Conservation (phyloP, 148 eudicot species). For the Rhododendron williamsianum region DNA sequence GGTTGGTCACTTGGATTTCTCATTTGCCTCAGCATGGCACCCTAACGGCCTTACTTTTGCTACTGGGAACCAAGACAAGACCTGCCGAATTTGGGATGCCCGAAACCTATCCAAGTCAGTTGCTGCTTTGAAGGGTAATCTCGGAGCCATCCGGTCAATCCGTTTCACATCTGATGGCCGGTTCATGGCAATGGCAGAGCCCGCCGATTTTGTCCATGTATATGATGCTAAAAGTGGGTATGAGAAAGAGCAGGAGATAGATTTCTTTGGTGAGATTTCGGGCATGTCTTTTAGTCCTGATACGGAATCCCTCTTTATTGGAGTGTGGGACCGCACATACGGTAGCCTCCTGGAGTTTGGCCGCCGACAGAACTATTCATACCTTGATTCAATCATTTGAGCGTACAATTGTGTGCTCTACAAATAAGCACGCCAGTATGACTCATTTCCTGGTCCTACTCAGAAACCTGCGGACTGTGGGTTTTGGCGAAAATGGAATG, state of each 20-base stretch:
- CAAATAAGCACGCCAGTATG: conserved; percentile 1
- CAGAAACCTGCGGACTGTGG: not conserved
- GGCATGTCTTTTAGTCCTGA: conserved; percentile 86
- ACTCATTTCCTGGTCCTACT: conserved; percentile 5
- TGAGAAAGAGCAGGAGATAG: conserved; percentile 71
- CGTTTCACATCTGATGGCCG: conserved; percentile 78
- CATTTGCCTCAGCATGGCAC: conserved; percentile 92
- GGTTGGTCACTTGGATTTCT: conserved; percentile 62
- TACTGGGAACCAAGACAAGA: conserved; percentile 87
- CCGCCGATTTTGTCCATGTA: conserved; percentile 84
- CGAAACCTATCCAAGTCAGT: conserved; percentile 57
- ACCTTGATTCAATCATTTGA: conserved; percentile 57
- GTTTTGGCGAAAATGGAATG: not conserved
- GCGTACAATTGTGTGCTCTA: conserved; percentile 7
- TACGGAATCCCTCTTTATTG: conserved; percentile 67
- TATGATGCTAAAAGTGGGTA: conserved; percentile 56
- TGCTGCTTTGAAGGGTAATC: conserved; percentile 52
- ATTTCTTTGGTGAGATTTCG: conserved; percentile 84
- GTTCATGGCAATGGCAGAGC: conserved; percentile 90
- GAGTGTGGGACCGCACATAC: conserved; percentile 84
- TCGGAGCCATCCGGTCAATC: conserved; percentile 79
- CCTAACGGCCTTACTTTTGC: conserved; percentile 71
- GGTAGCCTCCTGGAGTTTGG: conserved; percentile 85
- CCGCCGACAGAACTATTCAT: conserved; percentile 50
- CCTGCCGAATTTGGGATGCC: conserved; percentile 79